Percentiles rank a stretch among this genome's conserved stretches.
Conservation (phyloP, 139 green algal genomes). For the Nannochloris sp. region DNA sequence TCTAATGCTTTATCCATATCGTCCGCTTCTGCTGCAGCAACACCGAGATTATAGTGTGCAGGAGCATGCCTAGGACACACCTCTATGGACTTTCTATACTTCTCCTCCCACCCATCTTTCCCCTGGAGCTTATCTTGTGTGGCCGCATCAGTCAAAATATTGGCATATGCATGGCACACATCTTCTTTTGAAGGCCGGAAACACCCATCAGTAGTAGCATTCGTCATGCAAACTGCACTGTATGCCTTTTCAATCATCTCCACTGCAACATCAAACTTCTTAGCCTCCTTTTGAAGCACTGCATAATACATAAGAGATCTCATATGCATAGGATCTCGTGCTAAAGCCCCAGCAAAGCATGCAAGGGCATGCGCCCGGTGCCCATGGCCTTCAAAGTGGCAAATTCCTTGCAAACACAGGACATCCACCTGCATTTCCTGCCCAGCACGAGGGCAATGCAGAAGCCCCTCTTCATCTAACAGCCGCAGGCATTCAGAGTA, state of each 20-base stretch:
- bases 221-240: slow-evolving; percentile 10
- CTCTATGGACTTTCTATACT: slow-evolving; percentile 19
- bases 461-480: slow-evolving; percentile 22
- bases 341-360: slow-evolving; percentile 46
- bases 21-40: slow-evolving; percentile 30
- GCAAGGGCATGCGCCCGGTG: slow-evolving; percentile 56
- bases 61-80: slow-evolving; percentile 41
- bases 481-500: not conserved
- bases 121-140: slow-evolving; percentile 62
- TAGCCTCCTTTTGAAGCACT: slow-evolving; percentile 51
- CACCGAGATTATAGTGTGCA: slow-evolving; percentile 70
- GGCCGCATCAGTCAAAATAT: slow-evolving; percentile 76
- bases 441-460: slow-evolving; percentile 14
- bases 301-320: slow-evolving; percentile 43
- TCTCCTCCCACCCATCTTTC: slow-evolving; percentile 1
- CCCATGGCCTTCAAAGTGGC: slow-evolving; percentile 24
- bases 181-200: not conserved
- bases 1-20: slow-evolving; percentile 14
- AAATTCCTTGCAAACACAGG: slow-evolving; percentile 43
- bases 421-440: slow-evolving; percentile 21
- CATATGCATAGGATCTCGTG: slow-evolving; percentile 26
- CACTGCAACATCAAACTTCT: slow-evolving; percentile 48
- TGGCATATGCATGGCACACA: slow-evolving; percentile 45
- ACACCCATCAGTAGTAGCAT: not conserved
- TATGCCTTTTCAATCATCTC: slow-evolving; percentile 22